A percentile compares a stretch with the other conserved stretches of the same genome.
Conservation (phyloP, 805 yeast genomes). For the Nakazawaea wickerhamii region DNA sequence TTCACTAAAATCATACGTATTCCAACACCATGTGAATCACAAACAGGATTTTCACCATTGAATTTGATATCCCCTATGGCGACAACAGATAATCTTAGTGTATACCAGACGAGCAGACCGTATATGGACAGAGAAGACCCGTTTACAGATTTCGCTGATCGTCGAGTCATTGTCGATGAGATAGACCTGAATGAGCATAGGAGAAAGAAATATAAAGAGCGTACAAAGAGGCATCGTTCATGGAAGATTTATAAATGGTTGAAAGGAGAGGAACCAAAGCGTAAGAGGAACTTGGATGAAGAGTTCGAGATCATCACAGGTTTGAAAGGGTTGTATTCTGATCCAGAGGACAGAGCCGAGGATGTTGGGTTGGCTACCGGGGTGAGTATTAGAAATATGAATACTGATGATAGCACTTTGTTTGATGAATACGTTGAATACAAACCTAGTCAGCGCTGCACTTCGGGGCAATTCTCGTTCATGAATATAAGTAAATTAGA, state of each 20-base stretch:
- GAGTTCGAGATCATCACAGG: conserved; percentile 2
- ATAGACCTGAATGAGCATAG: background rate
- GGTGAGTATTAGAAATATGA: too few species aligned
- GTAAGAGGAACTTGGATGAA: background rate
- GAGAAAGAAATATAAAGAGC: background rate
- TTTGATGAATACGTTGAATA: background rate
- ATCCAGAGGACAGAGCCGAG: background rate
- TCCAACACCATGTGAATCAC: conserved; percentile 5
- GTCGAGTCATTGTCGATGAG: background rate
- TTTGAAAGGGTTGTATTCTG: background rate
- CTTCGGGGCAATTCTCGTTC: conserved; percentile 1
- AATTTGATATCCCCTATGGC: background rate
- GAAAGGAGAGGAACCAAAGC: background rate
- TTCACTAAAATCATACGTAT: background rate
- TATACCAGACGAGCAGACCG: too few species aligned
- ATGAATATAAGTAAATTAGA: background rate
- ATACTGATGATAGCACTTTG: background rate
- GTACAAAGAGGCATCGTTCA: background rate
- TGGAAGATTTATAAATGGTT: conserved; percentile 4
- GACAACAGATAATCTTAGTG: too few species aligned
- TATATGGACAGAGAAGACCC: too few species aligned
- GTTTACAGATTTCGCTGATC: too few species aligned
- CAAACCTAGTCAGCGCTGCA: background rate
- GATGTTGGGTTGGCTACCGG: too few species aligned
- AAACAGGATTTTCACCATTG: background rate